Percentiles rank a stretch among this genome's conserved stretches.
phyloP scores from a whole-genome alignment of 768 basidiomycete genomes.

The Mycena capillaripes region DNA sequence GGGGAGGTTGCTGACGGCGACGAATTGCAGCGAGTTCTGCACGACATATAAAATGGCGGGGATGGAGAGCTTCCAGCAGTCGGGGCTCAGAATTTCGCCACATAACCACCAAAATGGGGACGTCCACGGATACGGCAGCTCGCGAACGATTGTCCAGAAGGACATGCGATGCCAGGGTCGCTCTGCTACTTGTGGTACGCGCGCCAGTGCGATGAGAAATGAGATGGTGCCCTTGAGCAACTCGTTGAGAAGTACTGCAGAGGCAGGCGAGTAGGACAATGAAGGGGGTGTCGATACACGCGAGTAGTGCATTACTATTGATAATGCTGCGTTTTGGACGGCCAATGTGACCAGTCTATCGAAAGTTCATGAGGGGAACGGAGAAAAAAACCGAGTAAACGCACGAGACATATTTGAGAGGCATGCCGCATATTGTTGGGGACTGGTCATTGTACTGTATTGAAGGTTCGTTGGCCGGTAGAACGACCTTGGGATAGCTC shows the following conservation, averaged over 20 bases:
- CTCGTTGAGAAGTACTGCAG: slow-evolving; percentile 96
- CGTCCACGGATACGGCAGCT: slow-evolving; percentile 61
- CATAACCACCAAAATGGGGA: slow-evolving; percentile 69
- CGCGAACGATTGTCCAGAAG: slow-evolving; percentile 49
- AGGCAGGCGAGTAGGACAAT: slow-evolving; percentile 91
- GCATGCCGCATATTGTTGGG: slow-evolving; percentile 78
- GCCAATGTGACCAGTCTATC: slow-evolving; percentile 79
- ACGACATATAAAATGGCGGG: slow-evolving; percentile 94
- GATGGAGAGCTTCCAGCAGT: slow-evolving; percentile 98
- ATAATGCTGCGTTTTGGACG: slow-evolving; percentile 94
- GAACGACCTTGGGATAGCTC: slow-evolving; percentile 56
- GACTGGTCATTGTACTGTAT: slow-evolving; percentile 46
- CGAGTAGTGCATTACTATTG: slow-evolving; percentile 99
- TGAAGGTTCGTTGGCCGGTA: slow-evolving; percentile 49
- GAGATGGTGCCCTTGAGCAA: slow-evolving; percentile 95
- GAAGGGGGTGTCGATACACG: slow-evolving; percentile 85
- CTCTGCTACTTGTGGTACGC: slow-evolving; percentile 59
- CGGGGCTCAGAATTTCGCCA: slow-evolving; percentile 85
- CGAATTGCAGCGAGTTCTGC: slow-evolving; percentile 98
- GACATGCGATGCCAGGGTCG: slow-evolving; percentile 58
- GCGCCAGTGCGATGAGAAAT: slow-evolving; percentile 82
- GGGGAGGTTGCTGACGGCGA: slow-evolving; percentile 94
- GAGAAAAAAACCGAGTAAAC: slow-evolving; percentile 45
- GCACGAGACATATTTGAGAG: slow-evolving; percentile 87
- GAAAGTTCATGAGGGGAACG: slow-evolving; percentile 21